Base-by-base conservation (phyloP, 1,284 basidiomycete species). In the Cryptococcus maquisensis region DNA sequence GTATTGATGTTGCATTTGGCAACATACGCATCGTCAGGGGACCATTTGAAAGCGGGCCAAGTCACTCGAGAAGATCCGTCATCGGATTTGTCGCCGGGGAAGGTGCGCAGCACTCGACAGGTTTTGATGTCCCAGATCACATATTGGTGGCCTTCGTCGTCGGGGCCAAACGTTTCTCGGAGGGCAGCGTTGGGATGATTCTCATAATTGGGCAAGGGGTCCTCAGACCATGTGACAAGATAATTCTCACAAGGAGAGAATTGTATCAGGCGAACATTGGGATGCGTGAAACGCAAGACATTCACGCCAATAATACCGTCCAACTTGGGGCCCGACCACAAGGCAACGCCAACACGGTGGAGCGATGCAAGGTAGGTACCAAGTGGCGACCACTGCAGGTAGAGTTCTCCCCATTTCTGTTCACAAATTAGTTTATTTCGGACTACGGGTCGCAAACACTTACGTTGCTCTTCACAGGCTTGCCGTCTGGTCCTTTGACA, bases 21-120 rank as follows among this genome's bases (percentile, higher is more conserved):
- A 64, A 95, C 89, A 78, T 86, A 97, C 74, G 90, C 88, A 78
- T 98, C 96, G 76, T 99, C 96, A 3, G 91, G 85, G 61, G 91
- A 96, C 95, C 95, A 99, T 80, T 98, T 98, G 71, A 98, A 81
- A 41, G 87, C 86, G 8, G 96, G 96, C 95, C 96, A 98, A 66
- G 65, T 77, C 75, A 57, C 75, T 61, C 66, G 67, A 42, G 65
- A 60, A 32, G 67, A 57, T 18, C 59, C 56, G 47, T 68, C 68
- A 35, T 81, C 79, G 42, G 71, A 66, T 54, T 75, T 73, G 66
- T 79, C 78, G 53, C 77, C 75, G 20, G 91, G 86, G 79, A 99
- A 98, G 2, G 95, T 95, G 55, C 96, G 90, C 51, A 98, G 83
- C 32, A 98, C 83, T 65, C 89, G 83, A 35, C 90, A 91, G 16